Percentiles rank a stretch among this genome's conserved stretches.
Evolutionary conservation across 2,329 filamentous ascomycete species (phyloP).

Genomic region (Dothiorella sarmentorum): DNA sequence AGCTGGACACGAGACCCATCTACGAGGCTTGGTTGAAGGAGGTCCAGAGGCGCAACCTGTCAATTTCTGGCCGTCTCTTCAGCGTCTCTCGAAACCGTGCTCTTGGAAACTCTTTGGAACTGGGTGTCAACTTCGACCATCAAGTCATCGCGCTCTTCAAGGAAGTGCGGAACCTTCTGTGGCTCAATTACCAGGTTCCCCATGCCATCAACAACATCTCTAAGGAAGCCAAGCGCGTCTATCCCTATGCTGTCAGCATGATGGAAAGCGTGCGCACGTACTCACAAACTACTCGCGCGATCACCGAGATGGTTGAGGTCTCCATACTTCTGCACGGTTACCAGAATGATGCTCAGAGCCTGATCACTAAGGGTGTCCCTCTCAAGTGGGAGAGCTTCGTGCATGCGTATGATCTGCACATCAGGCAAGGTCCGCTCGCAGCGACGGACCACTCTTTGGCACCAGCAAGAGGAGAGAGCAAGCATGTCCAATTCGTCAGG

Average conservation of each 20-base stretch:
- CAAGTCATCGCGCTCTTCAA: slow-evolving; percentile 98
- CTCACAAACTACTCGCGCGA: slow-evolving; percentile 80
- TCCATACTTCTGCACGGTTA: slow-evolving; percentile 86
- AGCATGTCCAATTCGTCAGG: slow-evolving; percentile 93
- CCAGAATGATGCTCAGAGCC: slow-evolving; percentile 79
- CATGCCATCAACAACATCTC: slow-evolving; percentile 93
- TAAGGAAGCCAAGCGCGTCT: slow-evolving; percentile 97
- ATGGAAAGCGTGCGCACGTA: slow-evolving; percentile 99
- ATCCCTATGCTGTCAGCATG: slow-evolving; percentile 93
- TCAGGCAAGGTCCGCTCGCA: slow-evolving; percentile 61
- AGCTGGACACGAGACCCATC: slow-evolving; percentile 88
- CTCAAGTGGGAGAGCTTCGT: slow-evolving; percentile 98
- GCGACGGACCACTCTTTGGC: slow-evolving; percentile 41
- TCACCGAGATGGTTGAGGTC: slow-evolving; percentile 81
- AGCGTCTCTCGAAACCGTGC: slow-evolving; percentile 83
- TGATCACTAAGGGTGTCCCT: slow-evolving; percentile 83
- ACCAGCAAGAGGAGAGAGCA: slow-evolving; percentile 66
- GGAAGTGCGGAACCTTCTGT: slow-evolving; percentile 91
- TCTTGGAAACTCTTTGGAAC: slow-evolving; percentile 82
- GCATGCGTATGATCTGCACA: slow-evolving; percentile 89
- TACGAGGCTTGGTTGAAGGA: slow-evolving; percentile 95
- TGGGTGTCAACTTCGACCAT: slow-evolving; percentile 93
- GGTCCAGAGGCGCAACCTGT: slow-evolving; percentile 81
- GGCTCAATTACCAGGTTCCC: slow-evolving; percentile 91
- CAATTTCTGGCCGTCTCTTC: slow-evolving; percentile 89